phyloP scores from a whole-genome alignment of 768 basidiomycete genomes.

The Agaricus sinodeliciosus region DNA sequence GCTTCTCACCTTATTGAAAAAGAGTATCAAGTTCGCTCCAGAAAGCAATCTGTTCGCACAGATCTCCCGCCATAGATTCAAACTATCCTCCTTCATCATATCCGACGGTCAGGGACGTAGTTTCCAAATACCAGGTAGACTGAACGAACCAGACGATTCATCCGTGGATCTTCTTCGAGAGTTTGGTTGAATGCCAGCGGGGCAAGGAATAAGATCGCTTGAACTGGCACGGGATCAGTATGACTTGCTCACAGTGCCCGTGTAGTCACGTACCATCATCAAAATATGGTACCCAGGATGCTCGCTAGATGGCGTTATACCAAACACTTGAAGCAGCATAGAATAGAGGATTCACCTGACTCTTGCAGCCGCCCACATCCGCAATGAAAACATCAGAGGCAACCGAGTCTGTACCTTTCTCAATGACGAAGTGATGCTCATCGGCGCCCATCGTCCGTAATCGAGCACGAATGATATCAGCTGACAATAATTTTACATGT shows the following conservation, averaged over 20 bases:
- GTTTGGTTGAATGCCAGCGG: conserved; percentile 70
- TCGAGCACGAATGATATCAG: conserved; percentile 70
- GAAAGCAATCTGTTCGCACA: conserved; percentile 58
- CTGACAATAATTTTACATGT: conserved; percentile 19
- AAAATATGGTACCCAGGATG: conserved; percentile 73
- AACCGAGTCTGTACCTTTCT: conserved; percentile 36
- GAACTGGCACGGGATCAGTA: conserved; percentile 33
- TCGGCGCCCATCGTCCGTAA: conserved; percentile 70
- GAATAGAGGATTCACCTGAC: conserved; percentile 26
- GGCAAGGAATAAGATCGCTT: conserved; percentile 80
- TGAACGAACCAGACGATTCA: conserved; percentile 54
- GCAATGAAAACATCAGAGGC: conserved; percentile 57
- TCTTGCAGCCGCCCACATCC: conserved; percentile 63
- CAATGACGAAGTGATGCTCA: conserved; percentile 58
- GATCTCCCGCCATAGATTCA: conserved; percentile 64
- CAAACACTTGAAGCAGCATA: not conserved
- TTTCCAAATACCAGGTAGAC: not conserved
- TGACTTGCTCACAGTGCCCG: too few species aligned
- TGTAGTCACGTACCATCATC: conserved; percentile 44
- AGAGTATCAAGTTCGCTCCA: conserved; percentile 60
- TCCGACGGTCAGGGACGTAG: not conserved
- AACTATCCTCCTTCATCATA: conserved; percentile 56
- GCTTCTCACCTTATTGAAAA: conserved; percentile 60
- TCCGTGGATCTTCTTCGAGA: conserved; percentile 58
- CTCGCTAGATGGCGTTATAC: conserved; percentile 29